Evolutionary conservation across 2,329 filamentous ascomycete genomes (phyloP), one percentile per base, ranked within the genome.

Genomic region (Aspergillus glaucus): DNA sequence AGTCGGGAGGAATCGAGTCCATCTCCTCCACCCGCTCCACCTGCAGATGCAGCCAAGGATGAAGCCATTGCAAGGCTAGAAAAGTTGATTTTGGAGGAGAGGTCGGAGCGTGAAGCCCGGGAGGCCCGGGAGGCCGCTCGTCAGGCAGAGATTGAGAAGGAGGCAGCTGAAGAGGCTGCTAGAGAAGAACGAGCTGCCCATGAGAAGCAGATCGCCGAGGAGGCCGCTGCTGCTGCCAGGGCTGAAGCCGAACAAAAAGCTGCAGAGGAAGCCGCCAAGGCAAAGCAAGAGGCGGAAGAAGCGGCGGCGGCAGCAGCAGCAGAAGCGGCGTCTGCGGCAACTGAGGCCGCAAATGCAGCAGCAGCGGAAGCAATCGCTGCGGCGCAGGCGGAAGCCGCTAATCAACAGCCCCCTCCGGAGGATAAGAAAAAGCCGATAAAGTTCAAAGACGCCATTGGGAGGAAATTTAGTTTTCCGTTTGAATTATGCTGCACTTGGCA

Each of bases 391-490:
- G 63, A 64, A 24, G 65, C 65, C 10, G 62, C 62, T n/a, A 63
- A 55, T 24, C 61, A 60, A 24, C 56, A 55, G 14, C 43, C 43
- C 15, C 63, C 67, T n/a, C 73, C 76, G 2, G 75, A 79, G n/a
- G 74, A 77, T 48, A 76, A 77, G 56, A 87, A 88, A 66, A 76
- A 83, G 40, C 88, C 87, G 2, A 88, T 95, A 66, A 85, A 85
- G 57, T 95, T 95, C 73, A 94, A 94, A 70, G 91, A 96, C 65
- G 90, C 90, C 1, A 83, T 96, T 14, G 88, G 88, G 28, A 80
- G 91, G 56, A 95, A 94, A 68, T 96, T 94, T 67, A 93, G 83
- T 69, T 95, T 96, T 62, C 91, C 91, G 1, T 95, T 85, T 70
- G 82, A 91, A 54, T 68, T 94, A 26, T 95, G 90, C 68, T 82